Base-by-base conservation (phyloP, 2,329 filamentous ascomycete genomes). In the Trichoderma sp. region DNA sequence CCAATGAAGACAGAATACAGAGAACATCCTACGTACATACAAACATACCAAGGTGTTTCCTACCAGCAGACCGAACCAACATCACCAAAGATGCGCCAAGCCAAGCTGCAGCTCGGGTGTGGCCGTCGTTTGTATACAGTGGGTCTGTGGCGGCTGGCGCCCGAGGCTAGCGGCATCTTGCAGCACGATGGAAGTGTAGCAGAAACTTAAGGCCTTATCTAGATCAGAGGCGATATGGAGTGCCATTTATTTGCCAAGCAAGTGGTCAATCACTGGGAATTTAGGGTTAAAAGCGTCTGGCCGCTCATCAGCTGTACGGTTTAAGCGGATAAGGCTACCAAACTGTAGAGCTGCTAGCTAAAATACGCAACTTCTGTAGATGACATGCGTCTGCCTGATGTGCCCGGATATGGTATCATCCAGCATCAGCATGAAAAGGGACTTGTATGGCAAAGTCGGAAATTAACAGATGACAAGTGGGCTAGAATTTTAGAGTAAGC, bases 101-200 rank as follows among this genome's bases (percentile, higher is more conserved):
- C 47, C 47, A 49, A 13, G 27, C 53, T 29, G 63, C 55, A 67
- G 55, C 55, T 65, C 62, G 62, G 56, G 64, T 60, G 49, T 53
- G 64, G 37, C 57, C 57, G 65, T 55, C 27, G 56, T 55, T 24
- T 68, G 65, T 49, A 49, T 35, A 40, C 27, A 16, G 65, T 68
- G 65, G 65, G 49, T 37, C 47, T 8, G 57, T 61, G 56, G 64
- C 56, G 55, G 64, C 19, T 60, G 65, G 57, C 57, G 65, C 47
- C 56, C 65, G 65, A 33, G 65, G 43, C 57, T 61, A 68, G 57
- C 57, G 57, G 65, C 65, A 61, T 56, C 61, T 64, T 64, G 61
- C 61, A 64, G 61, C 49, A 49, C 49, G 49, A 64, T 53, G 56
- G n/a, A 56, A 53, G 56, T 14, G 10, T 43, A 14, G n/a, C 40